These are phyloP conservation scores for Sphagnum fallax DNA, from an alignment of 228 moss, liverwort and hornwort genomes.

Conservation along the genomic window DNA sequence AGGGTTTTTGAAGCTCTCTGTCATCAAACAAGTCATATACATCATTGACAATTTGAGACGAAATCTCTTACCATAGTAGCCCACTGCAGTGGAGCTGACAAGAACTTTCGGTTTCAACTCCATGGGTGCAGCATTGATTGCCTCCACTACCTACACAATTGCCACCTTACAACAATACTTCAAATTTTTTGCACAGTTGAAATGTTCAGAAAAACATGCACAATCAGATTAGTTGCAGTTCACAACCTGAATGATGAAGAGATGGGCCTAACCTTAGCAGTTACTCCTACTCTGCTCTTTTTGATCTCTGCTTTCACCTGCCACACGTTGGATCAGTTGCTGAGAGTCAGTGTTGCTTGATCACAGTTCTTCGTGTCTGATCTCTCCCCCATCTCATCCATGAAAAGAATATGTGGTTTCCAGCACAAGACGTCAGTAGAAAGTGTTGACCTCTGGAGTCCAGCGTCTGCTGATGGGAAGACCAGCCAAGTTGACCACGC, in stretches of 20 bases:
- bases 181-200: background rate
- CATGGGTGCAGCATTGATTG: conserved; percentile 67
- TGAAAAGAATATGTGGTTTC: too few species aligned
- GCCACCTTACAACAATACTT: background rate
- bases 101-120: conserved; percentile 71
- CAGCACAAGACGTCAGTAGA: too few species aligned
- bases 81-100: conserved; percentile 78
- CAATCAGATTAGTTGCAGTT: background rate
- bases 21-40: background rate
- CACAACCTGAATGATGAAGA: background rate
- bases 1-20: background rate
- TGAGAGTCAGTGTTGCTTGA: background rate
- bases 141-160: conserved; percentile 60
- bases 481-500: conserved; percentile 92
- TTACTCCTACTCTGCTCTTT: conserved; percentile 66
- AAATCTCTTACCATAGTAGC: conserved; percentile 60
- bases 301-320: conserved; percentile 88
- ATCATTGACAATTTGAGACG: too few species aligned
- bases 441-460: conserved; percentile 58
- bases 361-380: background rate
- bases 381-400: too few species aligned
- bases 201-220: background rate
- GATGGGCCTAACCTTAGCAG: conserved; percentile 53
- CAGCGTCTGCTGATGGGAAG: conserved; percentile 86
- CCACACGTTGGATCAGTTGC: background rate